phyloP scores from a whole-genome alignment of 139 green algal species.

The Chlamydomonas sp. region DNA sequence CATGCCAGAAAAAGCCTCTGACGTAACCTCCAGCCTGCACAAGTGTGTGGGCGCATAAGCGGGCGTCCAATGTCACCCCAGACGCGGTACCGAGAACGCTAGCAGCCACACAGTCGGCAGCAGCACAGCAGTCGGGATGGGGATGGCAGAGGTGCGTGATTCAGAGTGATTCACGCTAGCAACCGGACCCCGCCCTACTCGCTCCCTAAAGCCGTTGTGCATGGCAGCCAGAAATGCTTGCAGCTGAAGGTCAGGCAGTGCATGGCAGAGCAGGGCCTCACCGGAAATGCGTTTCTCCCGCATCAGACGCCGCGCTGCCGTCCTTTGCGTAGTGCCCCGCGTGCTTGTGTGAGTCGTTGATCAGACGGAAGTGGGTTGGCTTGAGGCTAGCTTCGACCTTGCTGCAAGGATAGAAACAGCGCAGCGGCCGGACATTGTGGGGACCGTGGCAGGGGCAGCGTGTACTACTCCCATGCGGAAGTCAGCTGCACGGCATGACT shows the following conservation, averaged over 20 bases:
- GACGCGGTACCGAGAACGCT: no score
- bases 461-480: no score
- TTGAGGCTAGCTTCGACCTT: constrained; percentile 46
- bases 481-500: no score
- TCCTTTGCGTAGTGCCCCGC: constrained; percentile 45
- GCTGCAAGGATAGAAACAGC: constrained; percentile 3
- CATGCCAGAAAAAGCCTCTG: constrained; percentile 46
- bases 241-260: no score
- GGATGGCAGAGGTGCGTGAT: background rate
- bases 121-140: background rate
- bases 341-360: constrained; percentile 63
- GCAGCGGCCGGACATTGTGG: no score
- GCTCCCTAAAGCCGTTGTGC: no score
- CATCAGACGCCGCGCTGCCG: constrained; percentile 14
- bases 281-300: constrained; percentile 61
- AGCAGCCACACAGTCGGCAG: no score
- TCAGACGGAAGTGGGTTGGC: constrained; percentile 41
- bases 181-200: no score
- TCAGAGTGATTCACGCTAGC: background rate
- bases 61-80: no score
- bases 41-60: background rate
- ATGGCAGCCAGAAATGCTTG: no score
- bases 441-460: no score
- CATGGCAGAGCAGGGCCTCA: background rate
- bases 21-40: constrained; percentile 53